Conservation (phyloP, 441 rosid genomes). For the Arabidopsis hybrid region DNA sequence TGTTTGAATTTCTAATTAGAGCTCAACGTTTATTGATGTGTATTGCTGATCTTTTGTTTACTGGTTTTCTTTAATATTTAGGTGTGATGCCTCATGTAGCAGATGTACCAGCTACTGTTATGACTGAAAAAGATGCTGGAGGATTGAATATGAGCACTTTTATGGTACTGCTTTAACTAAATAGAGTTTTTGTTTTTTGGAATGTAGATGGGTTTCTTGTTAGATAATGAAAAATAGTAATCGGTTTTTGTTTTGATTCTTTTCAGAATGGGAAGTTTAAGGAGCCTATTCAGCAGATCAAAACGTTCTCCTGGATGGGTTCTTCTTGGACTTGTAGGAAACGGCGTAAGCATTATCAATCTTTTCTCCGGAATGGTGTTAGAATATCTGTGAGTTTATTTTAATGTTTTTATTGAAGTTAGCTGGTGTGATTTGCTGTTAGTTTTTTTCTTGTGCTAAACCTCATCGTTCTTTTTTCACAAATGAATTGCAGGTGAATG, state of each 20-base stretch:
- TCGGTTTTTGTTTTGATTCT: neutral
- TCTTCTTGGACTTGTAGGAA: conserved; percentile 69
- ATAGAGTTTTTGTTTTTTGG: neutral
- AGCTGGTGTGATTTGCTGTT: neutral
- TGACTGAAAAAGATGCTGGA: conserved; percentile 39
- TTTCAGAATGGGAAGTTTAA: conserved; percentile 44
- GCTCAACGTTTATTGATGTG: neutral
- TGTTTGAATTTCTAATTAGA: neutral
- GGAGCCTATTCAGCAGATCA: conserved; percentile 43
- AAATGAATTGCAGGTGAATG: conserved; percentile 58
- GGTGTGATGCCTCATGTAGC: conserved; percentile 39
- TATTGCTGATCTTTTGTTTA: conserved; percentile 20
- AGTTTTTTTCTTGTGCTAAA: neutral
- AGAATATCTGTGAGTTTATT: conserved; percentile 67
- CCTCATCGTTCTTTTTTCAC: neutral
- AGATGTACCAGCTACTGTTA: conserved; percentile 29
- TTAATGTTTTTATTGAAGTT: neutral
- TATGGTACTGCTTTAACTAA: conserved; percentile 48
- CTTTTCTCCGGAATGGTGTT: conserved; percentile 66
- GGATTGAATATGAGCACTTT: conserved; percentile 35
- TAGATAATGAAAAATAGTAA: neutral
- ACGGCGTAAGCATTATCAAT: conserved; percentile 63
- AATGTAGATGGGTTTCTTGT: neutral
- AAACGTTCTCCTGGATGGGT: conserved; percentile 67
- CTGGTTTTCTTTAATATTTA: conserved; percentile 19